These are phyloP conservation scores for Pseudovirgaria hyperparasitica DNA, from an alignment of 2,329 filamentous ascomycete species.

Conservation along the genomic window DNA sequence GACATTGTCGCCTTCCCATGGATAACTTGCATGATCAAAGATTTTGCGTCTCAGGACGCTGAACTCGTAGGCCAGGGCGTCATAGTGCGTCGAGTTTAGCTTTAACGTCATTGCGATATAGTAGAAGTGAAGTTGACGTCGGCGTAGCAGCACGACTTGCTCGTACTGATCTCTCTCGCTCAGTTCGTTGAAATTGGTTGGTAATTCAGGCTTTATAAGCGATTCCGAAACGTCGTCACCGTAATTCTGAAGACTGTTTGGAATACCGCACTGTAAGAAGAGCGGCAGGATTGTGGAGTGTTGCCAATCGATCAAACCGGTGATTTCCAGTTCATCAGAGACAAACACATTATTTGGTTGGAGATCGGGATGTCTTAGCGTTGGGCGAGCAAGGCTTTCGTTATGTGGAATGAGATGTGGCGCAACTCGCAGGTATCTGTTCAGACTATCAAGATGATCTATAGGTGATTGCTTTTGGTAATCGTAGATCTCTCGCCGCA, in stretches of 20 bases:
- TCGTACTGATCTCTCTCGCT: conserved; percentile 12
- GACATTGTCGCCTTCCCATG: conserved; percentile 19
- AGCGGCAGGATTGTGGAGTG: conserved; percentile 24
- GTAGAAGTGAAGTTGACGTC: conserved; percentile 17
- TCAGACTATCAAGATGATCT: conserved; percentile 15
- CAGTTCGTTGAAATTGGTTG: conserved; percentile 12
- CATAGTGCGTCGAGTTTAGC: conserved; percentile 14
- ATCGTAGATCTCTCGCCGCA: conserved; percentile 18
- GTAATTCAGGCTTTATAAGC: conserved; percentile 11
- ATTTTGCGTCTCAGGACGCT: conserved; percentile 13
- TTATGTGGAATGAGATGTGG: conserved; percentile 12
- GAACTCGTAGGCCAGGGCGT: conserved; percentile 12
- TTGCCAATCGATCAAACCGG: conserved; percentile 30
- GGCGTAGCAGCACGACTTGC: conserved; percentile 14
- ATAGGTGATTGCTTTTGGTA: conserved; percentile 15
- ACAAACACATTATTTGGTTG: conserved; percentile 15
- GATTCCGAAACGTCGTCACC: conserved; percentile 16
- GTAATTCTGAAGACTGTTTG: conserved; percentile 28
- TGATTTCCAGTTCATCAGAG: conserved; percentile 19
- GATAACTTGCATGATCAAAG: conserved; percentile 13
- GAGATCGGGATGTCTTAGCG: conserved; percentile 22
- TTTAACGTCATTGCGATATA: conserved; percentile 14
- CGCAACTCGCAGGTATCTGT: conserved; percentile 15
- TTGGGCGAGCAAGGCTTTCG: conserved; percentile 9
- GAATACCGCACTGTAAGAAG: conserved; percentile 25